Evolutionary conservation across 1,284 basidiomycete genomes (phyloP).

Genomic region (Xerocomus alliaceus): DNA sequence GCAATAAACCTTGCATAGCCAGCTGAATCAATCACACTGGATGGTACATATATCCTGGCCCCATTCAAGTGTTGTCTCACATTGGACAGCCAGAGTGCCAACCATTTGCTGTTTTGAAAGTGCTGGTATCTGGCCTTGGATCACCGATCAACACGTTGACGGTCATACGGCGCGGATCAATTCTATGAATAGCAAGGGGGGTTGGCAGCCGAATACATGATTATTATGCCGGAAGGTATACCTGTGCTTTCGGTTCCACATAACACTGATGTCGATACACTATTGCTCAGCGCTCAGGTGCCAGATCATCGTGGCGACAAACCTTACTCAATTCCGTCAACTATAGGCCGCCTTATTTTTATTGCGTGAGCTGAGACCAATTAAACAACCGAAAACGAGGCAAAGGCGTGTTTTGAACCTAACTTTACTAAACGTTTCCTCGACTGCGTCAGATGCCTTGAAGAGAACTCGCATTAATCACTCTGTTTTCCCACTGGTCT

Average conservation of each 20-base stretch:
- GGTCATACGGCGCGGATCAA: slow-evolving; percentile 12
- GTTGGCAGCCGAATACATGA: background rate
- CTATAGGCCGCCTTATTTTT: slow-evolving; percentile 3
- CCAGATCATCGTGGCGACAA: background rate
- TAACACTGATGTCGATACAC: slow-evolving; percentile 1
- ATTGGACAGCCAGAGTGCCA: no score
- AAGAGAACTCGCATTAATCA: slow-evolving; percentile 12
- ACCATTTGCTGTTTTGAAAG: no score
- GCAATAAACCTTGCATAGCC: no score
- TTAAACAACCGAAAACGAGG: slow-evolving; percentile 35
- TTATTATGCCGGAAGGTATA: no score
- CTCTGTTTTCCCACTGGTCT: background rate
- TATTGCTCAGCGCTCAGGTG: no score
- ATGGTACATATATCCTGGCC: no score
- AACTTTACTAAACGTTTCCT: slow-evolving; percentile 20
- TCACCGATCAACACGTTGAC: background rate
- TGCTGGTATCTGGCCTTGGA: slow-evolving; percentile 3
- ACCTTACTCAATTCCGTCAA: slow-evolving; percentile 9
- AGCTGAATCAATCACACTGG: no score
- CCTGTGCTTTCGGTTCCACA: no score
- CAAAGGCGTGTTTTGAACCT: slow-evolving; percentile 27
- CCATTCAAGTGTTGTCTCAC: no score
- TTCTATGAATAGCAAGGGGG: background rate
- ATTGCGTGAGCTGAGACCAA: slow-evolving; percentile 21
- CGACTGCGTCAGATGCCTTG: background rate